Conservation (phyloP, 495 filamentous ascomycete species). For the Penicillium lagena region DNA sequence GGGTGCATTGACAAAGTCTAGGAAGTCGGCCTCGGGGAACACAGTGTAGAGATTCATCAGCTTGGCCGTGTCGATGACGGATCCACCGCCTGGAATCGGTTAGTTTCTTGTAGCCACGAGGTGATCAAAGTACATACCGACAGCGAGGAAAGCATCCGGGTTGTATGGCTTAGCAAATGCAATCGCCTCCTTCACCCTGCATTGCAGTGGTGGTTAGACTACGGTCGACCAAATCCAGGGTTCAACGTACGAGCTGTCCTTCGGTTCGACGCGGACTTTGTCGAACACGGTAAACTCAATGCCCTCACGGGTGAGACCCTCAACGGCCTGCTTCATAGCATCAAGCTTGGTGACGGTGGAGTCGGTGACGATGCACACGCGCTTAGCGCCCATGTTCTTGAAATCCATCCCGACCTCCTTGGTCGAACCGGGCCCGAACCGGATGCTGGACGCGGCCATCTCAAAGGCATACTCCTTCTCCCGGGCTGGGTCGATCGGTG, state of each 20-base stretch:
- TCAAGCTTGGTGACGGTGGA: conserved; percentile 66
- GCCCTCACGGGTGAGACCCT: conserved; percentile 68
- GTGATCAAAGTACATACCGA: conserved; percentile 47
- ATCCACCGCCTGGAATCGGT: conserved; percentile 46
- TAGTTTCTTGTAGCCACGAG: background rate
- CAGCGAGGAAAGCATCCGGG: conserved; percentile 86
- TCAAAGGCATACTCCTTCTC: conserved; percentile 98
- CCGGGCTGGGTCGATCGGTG: conserved; percentile 60
- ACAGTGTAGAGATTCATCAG: conserved; percentile 93
- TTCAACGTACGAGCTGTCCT: conserved; percentile 72
- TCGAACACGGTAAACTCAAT: conserved; percentile 77
- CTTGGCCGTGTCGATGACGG: conserved; percentile 95
- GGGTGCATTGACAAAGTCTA: conserved; percentile 97
- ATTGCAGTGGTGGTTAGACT: background rate
- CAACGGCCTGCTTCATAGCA: conserved; percentile 78
- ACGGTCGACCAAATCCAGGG: background rate
- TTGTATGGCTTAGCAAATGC: conserved; percentile 69
- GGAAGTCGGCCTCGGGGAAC: conserved; percentile 81
- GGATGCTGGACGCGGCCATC: conserved; percentile 88
- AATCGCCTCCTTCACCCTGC: conserved; percentile 79
- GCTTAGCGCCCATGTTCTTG: conserved; percentile 77
- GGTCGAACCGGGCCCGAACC: conserved; percentile 89
- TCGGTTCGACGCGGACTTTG: conserved; percentile 76
- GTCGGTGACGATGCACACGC: conserved; percentile 89
- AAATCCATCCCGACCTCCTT: conserved; percentile 99